These are phyloP conservation scores for Ananas comosus DNA, from an alignment of 176 grass and related monocot species.

Conservation along the genomic window DNA sequence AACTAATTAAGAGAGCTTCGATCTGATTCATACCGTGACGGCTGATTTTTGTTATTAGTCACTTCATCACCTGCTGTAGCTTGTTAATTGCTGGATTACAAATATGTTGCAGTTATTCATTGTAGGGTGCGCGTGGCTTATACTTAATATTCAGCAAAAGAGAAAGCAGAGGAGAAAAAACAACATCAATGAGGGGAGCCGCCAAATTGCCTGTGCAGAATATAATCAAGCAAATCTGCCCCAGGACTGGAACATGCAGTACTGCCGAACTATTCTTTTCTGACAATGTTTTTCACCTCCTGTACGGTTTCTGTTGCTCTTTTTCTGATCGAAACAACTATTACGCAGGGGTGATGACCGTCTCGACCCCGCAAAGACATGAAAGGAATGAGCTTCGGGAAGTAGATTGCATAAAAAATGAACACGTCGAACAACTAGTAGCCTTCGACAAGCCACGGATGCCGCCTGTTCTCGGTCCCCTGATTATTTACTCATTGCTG, in stretches of 20 bases:
- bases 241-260: slow-evolving; percentile 28
- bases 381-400: slow-evolving; percentile 26
- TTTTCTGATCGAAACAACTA: slow-evolving; percentile 3
- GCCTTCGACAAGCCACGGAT: slow-evolving; percentile 44
- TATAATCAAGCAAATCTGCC: slow-evolving; percentile 31
- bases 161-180: not conserved
- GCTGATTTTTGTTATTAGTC: too few species aligned
- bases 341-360: slow-evolving; percentile 36
- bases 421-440: slow-evolving; percentile 36
- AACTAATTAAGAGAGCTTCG: too few species aligned
- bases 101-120: not conserved
- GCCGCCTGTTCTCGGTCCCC: slow-evolving; percentile 56
- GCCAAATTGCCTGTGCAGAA: slow-evolving; percentile 31
- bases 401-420: slow-evolving; percentile 17
- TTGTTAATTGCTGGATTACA: too few species aligned
- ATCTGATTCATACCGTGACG: too few species aligned
- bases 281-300: not conserved
- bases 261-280: slow-evolving; percentile 1
- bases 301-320: not conserved
- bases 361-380: slow-evolving; percentile 34
- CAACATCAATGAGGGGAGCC: slow-evolving; percentile 13
- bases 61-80: too few species aligned
- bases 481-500: slow-evolving; percentile 35
- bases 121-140: not conserved
- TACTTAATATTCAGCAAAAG: not conserved